A percentile compares a stretch with the other conserved stretches of the same genome.
These are phyloP conservation scores for Mycosphaerelloides madeirae DNA, from an alignment of 2,329 filamentous ascomycete genomes.

Conservation along the genomic window DNA sequence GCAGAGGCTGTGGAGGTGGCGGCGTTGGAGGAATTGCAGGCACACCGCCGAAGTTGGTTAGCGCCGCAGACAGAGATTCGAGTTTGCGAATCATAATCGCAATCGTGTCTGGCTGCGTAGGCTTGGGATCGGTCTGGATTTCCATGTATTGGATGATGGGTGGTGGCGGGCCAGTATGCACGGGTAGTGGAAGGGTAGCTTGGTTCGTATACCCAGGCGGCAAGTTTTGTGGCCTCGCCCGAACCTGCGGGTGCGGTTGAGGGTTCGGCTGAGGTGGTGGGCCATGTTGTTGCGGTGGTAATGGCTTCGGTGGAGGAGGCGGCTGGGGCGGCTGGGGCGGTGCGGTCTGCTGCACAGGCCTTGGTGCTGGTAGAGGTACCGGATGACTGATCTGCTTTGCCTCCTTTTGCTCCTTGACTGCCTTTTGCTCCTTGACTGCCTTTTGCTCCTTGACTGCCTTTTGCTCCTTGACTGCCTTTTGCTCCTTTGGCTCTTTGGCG, in stretches of 20 bases:
- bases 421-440: not conserved
- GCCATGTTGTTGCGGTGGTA: slow-evolving; percentile 5
- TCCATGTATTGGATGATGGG: slow-evolving; percentile 21
- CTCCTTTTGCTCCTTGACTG: not conserved
- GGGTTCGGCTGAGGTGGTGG: slow-evolving; percentile 4
- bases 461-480: not conserved
- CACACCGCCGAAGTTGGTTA: slow-evolving; percentile 28
- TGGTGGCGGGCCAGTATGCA: slow-evolving; percentile 7
- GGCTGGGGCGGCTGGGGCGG: slow-evolving; percentile 1
- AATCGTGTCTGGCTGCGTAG: slow-evolving; percentile 17
- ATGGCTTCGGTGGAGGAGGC: not conserved
- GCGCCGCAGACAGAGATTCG: slow-evolving; percentile 21
- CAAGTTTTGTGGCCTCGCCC: slow-evolving; percentile 2
- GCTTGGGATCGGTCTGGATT: slow-evolving; percentile 14
- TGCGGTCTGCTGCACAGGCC: slow-evolving; percentile 2
- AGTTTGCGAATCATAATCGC: slow-evolving; percentile 25
- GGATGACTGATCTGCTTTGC: not conserved
- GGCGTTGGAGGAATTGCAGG: slow-evolving; percentile 16
- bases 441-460: not conserved
- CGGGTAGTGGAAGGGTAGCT: slow-evolving; percentile 2
- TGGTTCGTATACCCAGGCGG: slow-evolving; percentile 2
- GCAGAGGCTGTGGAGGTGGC: slow-evolving; percentile 3
- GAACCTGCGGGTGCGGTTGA: slow-evolving; percentile 1
- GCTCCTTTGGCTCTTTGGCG: not conserved
- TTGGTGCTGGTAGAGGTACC: slow-evolving; percentile 2